Evolutionary conservation across 1,284 basidiomycete species (phyloP).

Genomic region (Trichosporon sp.): DNA sequence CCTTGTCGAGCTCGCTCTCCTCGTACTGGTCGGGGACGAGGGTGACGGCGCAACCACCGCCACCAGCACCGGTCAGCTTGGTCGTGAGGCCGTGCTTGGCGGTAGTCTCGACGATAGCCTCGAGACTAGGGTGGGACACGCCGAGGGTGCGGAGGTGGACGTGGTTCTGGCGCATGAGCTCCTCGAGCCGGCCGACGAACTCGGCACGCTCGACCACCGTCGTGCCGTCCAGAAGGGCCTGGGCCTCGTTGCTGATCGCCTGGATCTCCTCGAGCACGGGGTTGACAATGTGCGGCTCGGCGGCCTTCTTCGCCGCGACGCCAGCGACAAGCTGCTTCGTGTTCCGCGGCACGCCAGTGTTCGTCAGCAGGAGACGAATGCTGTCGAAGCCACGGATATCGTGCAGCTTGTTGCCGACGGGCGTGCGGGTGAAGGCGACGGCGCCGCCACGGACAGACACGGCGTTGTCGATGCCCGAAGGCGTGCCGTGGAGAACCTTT

Average conservation of each 20-base stretch:
- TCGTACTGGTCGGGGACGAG: slow-evolving; percentile 85
- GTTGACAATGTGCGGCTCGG: slow-evolving; percentile 78
- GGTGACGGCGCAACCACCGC: slow-evolving; percentile 95
- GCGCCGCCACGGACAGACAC: slow-evolving; percentile 93
- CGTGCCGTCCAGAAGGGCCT: slow-evolving; percentile 70
- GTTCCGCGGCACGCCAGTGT: slow-evolving; percentile 88
- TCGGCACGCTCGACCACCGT: slow-evolving; percentile 60
- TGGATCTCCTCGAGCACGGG: slow-evolving; percentile 76
- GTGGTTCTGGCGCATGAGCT: slow-evolving; percentile 86
- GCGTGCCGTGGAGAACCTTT: slow-evolving; percentile 96
- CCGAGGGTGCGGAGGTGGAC: slow-evolving; percentile 79
- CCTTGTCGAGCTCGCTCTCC: slow-evolving; percentile 62
- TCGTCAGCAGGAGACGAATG: slow-evolving; percentile 81
- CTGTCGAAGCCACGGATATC: slow-evolving; percentile 79
- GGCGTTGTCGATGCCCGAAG: slow-evolving; percentile 96
- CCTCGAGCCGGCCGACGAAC: slow-evolving; percentile 60
- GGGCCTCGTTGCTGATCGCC: slow-evolving; percentile 76
- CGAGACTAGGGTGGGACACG: slow-evolving; percentile 89
- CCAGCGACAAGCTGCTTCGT: slow-evolving; percentile 93
- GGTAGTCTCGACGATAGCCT: slow-evolving; percentile 76
- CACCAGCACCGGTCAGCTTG: slow-evolving; percentile 99
- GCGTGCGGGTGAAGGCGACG: slow-evolving; percentile 81
- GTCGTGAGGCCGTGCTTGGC: slow-evolving; percentile 73
- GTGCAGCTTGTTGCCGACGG: slow-evolving; percentile 78
- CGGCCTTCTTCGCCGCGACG: slow-evolving; percentile 60